Evolutionary conservation across 2,329 filamentous ascomycete species (phyloP).

Genomic region (Beauveria varroae): DNA sequence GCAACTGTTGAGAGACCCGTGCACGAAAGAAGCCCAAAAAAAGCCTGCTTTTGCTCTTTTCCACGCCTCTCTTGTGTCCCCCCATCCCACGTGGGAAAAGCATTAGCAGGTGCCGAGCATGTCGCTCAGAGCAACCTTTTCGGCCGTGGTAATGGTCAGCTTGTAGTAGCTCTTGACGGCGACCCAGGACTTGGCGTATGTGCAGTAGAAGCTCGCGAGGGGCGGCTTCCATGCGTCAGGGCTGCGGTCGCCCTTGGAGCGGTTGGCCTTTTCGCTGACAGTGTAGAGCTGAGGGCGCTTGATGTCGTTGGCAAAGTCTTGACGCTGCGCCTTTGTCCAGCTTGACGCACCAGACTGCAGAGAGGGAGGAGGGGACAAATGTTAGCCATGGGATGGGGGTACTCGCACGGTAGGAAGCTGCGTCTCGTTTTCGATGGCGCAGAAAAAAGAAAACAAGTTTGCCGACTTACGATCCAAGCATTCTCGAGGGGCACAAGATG

Average conservation of each 20-base stretch:
- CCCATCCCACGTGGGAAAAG: too few relatives aligned
- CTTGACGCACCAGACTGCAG: conserved; percentile 57
- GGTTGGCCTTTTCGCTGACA: conserved; percentile 71
- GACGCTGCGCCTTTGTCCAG: conserved; percentile 63
- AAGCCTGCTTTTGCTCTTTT: background rate
- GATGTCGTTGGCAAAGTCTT: conserved; percentile 71
- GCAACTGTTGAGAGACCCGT: background rate
- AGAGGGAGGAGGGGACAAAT: background rate
- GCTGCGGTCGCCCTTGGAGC: conserved; percentile 62
- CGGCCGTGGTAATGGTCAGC: conserved; percentile 60
- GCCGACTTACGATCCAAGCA: conserved; percentile 58
- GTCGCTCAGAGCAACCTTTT: conserved; percentile 59
- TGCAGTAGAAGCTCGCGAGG: conserved; percentile 63
- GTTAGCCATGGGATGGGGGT: background rate
- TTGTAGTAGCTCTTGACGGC: conserved; percentile 68
- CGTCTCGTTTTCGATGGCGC: background rate
- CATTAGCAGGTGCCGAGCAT: conserved; percentile 56
- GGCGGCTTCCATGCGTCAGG: conserved; percentile 74
- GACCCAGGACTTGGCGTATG: conserved; percentile 70
- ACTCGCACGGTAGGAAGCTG: background rate
- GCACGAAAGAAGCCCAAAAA: background rate
- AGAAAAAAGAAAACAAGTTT: background rate
- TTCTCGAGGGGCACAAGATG: conserved; percentile 77
- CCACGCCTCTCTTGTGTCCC: background rate
- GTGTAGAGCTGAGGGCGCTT: conserved; percentile 69